A percentile compares a stretch with the other conserved stretches of the same genome.
These are phyloP conservation scores for Alternaria brassicae DNA, from an alignment of 2,329 filamentous ascomycete genomes.

Conservation along the genomic window DNA sequence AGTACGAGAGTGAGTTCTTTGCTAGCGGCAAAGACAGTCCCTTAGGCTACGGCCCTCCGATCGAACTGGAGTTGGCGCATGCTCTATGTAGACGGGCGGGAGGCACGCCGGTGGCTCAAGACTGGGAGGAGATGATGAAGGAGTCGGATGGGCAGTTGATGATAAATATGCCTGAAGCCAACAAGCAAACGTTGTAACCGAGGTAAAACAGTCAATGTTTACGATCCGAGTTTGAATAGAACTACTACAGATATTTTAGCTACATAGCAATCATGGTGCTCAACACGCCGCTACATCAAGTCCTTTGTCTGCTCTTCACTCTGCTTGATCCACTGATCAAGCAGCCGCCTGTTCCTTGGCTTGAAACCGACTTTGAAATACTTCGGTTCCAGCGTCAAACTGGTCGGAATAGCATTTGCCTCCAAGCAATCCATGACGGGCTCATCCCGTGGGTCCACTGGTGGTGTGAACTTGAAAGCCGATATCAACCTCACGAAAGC, in stretches of 20 bases:
- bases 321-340: slow-evolving; percentile 57
- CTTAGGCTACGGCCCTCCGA: slow-evolving; percentile 14
- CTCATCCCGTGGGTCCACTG: slow-evolving; percentile 50
- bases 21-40: slow-evolving; percentile 11
- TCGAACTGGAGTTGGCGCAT: background rate
- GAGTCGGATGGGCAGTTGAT: slow-evolving; percentile 12
- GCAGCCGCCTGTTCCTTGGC: slow-evolving; percentile 50
- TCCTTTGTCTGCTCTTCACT: slow-evolving; percentile 57
- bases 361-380: slow-evolving; percentile 59
- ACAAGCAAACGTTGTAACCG: slow-evolving; percentile 4
- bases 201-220: too few relatives aligned
- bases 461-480: slow-evolving; percentile 56
- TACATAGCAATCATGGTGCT: background rate
- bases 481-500: slow-evolving; percentile 58
- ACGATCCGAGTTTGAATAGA: background rate
- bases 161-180: slow-evolving; percentile 8
- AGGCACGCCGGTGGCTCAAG: background rate
- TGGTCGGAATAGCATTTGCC: slow-evolving; percentile 57
- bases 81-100: slow-evolving; percentile 7
- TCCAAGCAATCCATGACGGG: slow-evolving; percentile 56
- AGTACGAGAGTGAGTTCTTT: background rate
- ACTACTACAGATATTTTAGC: background rate
- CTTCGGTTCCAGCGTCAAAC: slow-evolving; percentile 60
- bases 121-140: slow-evolving; percentile 17
- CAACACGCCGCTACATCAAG: slow-evolving; percentile 34